These are phyloP conservation scores for Solanum tarapatanum DNA, from an alignment of 257 asterid species.

Conservation along the genomic window DNA sequence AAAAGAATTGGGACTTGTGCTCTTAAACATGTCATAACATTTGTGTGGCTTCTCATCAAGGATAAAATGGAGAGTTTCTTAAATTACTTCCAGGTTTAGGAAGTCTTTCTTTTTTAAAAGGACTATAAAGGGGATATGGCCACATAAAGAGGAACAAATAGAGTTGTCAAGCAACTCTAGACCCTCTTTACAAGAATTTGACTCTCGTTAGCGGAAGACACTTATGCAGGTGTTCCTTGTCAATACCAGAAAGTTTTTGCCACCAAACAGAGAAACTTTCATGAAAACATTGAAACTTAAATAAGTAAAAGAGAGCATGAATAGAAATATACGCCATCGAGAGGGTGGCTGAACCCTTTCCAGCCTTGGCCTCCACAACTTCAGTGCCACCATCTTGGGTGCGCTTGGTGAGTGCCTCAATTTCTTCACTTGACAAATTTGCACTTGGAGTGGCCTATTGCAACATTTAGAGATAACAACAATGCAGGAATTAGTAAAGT, in stretches of 20 bases:
- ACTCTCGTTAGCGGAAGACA: background rate
- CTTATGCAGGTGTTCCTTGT: background rate
- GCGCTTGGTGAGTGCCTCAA: conserved; percentile 11
- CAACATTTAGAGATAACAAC: background rate
- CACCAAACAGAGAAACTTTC: background rate
- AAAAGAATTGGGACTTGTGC: background rate
- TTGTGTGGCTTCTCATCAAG: background rate
- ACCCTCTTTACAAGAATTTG: background rate
- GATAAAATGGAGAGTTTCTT: background rate
- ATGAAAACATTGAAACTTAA: background rate
- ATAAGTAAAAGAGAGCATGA: background rate
- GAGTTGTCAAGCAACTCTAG: background rate
- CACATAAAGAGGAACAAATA: background rate
- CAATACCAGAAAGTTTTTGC: background rate
- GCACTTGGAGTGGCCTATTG: conserved; percentile 12
- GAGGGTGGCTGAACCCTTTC: conserved; percentile 27
- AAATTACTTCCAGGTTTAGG: background rate
- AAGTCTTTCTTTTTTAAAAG: background rate
- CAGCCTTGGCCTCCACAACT: conserved; percentile 27
- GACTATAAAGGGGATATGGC: background rate
- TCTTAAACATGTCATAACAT: background rate
- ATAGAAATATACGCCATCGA: conserved; percentile 18
- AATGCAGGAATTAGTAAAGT: background rate
- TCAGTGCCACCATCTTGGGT: conserved; percentile 28
- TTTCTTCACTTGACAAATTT: conserved; percentile 10